Base-by-base conservation (phyloP, 768 basidiomycete genomes). In the Daedalea quercina region DNA sequence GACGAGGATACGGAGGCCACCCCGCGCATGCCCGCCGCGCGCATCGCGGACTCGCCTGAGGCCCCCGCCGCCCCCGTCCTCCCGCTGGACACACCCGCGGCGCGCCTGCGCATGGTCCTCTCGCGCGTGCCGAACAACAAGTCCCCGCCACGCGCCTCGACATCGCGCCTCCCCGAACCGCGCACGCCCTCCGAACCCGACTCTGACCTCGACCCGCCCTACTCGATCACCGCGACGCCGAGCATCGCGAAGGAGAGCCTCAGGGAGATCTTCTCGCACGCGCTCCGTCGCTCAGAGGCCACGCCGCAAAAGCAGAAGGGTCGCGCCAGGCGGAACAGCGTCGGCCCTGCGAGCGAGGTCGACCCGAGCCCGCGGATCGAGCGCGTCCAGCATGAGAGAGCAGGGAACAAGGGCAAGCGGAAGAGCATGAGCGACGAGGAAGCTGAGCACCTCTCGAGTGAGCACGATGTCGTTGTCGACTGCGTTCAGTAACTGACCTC, bases 341-440 rank as follows among this genome's bases (percentile, higher is more conserved):
- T 83, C 45, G 81, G 81, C 59, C 15, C 37, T 15, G 62, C 66
- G 7, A 83, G 82, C 59, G 81, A 83, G 50, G 76, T 79, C 37
- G 83, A 85, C 50, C 70, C 72, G 13, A 80, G 72, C 44, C 80
- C 83, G 1, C 63, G 71, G 1, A 62, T 73, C 23, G 61, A 68
- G 41, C 68, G 70, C 1, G 65, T 75, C 37, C 61, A 69, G 40
- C 69, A 71, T 60, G 73, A 75, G 52, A 67, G 72, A 53, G 65
- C 67, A 22, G 70, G 66, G 51, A 70, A 67, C 54, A 82, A 75
- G 65, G 75, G 72, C 9, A 79, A 82, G 54, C 73, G 79, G 34
- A 74, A 70, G 58, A 87, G 82, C 61, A 54, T 82, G 57, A 86
- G 84, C 60, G 86, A 87, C 57, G 85, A 87, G 60, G 86, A 87